Conservation (phyloP, 768 basidiomycete species). For the Cyathus striatus region DNA sequence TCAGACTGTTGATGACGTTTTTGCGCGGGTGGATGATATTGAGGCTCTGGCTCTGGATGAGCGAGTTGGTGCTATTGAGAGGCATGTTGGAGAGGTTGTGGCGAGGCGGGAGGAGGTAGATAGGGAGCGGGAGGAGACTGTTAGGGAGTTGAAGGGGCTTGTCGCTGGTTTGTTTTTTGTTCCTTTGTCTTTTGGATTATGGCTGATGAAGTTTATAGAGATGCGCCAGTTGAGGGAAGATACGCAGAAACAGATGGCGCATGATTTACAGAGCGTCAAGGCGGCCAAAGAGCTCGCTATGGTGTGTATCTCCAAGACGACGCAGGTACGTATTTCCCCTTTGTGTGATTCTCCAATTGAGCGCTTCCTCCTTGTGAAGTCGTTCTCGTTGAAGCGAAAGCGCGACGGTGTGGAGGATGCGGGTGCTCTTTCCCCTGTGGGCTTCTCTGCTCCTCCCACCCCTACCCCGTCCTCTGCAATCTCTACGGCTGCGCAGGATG, state of each 20-base stretch:
- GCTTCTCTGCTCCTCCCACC: too few relatives aligned
- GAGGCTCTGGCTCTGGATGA: too few relatives aligned
- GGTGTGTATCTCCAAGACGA: slow-evolving; percentile 21
- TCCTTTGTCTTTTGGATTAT: too few relatives aligned
- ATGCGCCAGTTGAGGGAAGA: slow-evolving; percentile 38
- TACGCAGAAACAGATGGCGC: slow-evolving; percentile 38
- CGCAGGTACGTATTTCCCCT: slow-evolving; percentile 23
- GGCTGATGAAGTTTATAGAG: too few relatives aligned
- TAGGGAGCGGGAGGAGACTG: slow-evolving; percentile 23
- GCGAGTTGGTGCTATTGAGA: too few relatives aligned
- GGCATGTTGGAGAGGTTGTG: too few relatives aligned
- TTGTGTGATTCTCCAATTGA: too few relatives aligned
- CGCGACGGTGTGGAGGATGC: slow-evolving; percentile 40
- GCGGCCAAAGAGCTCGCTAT: slow-evolving; percentile 21
- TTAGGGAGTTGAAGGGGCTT: slow-evolving; percentile 29
- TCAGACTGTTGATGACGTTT: too few relatives aligned
- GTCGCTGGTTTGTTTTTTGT: slow-evolving; percentile 35
- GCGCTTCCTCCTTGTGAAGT: too few relatives aligned
- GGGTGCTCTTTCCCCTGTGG: slow-evolving; percentile 30
- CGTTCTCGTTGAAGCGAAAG: slow-evolving; percentile 59
- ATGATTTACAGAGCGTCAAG: slow-evolving; percentile 39
- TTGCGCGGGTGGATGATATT: too few relatives aligned
- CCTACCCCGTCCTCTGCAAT: too few relatives aligned
- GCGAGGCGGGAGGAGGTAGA: too few relatives aligned
- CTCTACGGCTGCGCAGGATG: slow-evolving; percentile 1